Base-by-base conservation (phyloP, 2,329 filamentous ascomycete species). In the Talaromyces sp. region DNA sequence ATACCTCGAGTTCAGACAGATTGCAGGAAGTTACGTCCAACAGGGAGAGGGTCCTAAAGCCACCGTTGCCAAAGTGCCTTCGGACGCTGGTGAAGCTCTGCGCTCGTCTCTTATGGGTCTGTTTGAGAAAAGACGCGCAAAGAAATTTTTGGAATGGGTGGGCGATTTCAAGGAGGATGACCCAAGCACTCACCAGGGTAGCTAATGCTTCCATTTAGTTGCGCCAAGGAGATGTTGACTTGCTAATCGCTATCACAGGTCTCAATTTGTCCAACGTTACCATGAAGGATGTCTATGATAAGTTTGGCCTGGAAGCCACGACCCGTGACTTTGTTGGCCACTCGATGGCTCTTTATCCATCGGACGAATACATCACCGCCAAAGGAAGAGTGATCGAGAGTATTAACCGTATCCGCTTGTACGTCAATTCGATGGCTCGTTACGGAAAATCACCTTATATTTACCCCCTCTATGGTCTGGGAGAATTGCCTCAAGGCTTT, bases 401-500 rank as follows among this genome's bases (percentile, higher is more conserved):
- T 62, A 90, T 99, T 70, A 87, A 93, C 79, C 92, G 93, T 71
- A 97, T 99, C 76, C 87, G 91, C 69, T 85, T 99, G 54, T 99
- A 99, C 79, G 96, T 93, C 70, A 96, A 96, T 85, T 97, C 93
- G 33, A 96, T 99, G 80, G 92, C 93, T 59, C 88, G 93, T 67
- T 98, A 98, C 79, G 95, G 95, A 79, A 98, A 97, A 81, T 98
- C 93, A 12, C 96, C 95, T 52, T 99, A 98, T 83, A 98, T 99
- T 82, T 99, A 99, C 84, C 96, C 95, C 56, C 88, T 98, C 35
- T 99, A 99, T 81, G 95, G 95, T 66, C 87, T 99, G 57, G 95
- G 90, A 75, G 95, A 99, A 82, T 89, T 99, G 62, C 96, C 95
- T 39, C 95, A 99, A 80, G 93, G 93, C 64, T 99, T 99, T 73